phyloP scores from a whole-genome alignment of 257 asterid species.

The Ophiorrhiza pumila region DNA sequence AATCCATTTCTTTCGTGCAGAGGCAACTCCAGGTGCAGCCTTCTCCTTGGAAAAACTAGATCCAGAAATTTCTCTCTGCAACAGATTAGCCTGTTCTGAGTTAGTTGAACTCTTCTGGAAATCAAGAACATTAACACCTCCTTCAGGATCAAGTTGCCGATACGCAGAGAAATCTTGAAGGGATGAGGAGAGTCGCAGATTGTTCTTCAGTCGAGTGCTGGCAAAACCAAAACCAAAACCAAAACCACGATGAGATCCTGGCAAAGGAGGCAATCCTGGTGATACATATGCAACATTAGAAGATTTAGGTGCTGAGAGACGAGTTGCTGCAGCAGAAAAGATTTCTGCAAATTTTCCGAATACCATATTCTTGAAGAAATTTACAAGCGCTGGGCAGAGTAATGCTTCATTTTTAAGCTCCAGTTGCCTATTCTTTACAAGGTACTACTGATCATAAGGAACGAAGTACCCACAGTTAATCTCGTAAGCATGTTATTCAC shows the following conservation, averaged over 20 bases:
- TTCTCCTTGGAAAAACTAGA: constrained; percentile 89
- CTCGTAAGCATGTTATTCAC: background rate
- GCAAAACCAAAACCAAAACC: constrained; percentile 31
- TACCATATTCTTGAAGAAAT: constrained; percentile 50
- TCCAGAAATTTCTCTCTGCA: constrained; percentile 45
- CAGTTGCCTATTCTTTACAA: background rate
- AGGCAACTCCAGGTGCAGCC: constrained; percentile 32
- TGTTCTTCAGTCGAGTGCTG: constrained; percentile 42
- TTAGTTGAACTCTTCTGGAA: constrained; percentile 35
- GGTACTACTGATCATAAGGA: background rate
- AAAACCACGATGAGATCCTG: constrained; percentile 45
- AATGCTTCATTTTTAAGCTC: constrained; percentile 4
- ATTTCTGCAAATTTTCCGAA: constrained; percentile 55
- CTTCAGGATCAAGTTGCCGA: constrained; percentile 54
- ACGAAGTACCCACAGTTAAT: background rate
- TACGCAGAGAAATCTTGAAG: constrained; percentile 87
- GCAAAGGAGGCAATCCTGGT: constrained; percentile 67
- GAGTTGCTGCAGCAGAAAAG: constrained; percentile 49
- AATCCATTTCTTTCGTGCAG: constrained; percentile 53
- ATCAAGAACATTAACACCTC: constrained; percentile 36
- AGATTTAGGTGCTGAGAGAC: constrained; percentile 44
- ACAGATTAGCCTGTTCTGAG: constrained; percentile 32
- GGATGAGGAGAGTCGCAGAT: constrained; percentile 68
- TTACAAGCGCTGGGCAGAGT: constrained; percentile 18
- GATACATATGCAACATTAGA: constrained; percentile 38